Base-by-base conservation (phyloP, 352 stramenopile species). In the Phytophthora melonis region DNA sequence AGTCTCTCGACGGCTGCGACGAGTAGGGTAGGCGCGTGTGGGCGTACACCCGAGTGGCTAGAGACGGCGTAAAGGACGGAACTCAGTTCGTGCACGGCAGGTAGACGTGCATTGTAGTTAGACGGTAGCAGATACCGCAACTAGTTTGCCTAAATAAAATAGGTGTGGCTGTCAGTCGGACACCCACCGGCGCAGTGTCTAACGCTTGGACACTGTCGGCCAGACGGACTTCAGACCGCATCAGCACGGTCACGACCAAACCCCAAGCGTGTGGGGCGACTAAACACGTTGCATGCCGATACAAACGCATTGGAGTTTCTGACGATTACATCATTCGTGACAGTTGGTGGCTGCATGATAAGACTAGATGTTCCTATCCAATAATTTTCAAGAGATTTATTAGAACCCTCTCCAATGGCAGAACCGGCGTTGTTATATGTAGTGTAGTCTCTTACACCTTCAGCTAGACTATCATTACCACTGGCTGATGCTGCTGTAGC, bases 11-110 rank as follows among this genome's bases (percentile, higher is more conserved):
- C 49, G 49, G 49, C 49, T 55, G 49, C 7, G 18, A 55, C 49
- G n/a, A 55, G 49, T 55, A 55, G 19, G 49, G 49, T 27, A 55
- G 49, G 49, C 19, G n/a, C 21, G 49, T 18, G 49, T 55, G 49
- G 49, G 49, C 49, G 49, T 27, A n/a, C 49, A 27, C 45, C 49
- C 49, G 49, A 55, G 49, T 55, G 49, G 19, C 41, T 19, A 49
- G 41, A 49, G 41, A 21, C 13, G 41, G 14, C 14, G 18, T 9
- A 2, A 49, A 21, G 41, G 6, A 7, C 41, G 16, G 41, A 49
- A 9, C 41, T 21, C 41, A 21, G 4, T 21, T 49, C 41, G 16
- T 49, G 14, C 6, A 49, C 41, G 41, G 13, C 18, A 19, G 18
- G 6, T 19, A 49, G 41, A 21, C 1, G 14, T 49, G 16, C 21